A percentile compares a stretch with the other conserved stretches of the same genome.
phyloP scores from a whole-genome alignment of 257 asterid genomes.

The Sherardia arvensis region DNA sequence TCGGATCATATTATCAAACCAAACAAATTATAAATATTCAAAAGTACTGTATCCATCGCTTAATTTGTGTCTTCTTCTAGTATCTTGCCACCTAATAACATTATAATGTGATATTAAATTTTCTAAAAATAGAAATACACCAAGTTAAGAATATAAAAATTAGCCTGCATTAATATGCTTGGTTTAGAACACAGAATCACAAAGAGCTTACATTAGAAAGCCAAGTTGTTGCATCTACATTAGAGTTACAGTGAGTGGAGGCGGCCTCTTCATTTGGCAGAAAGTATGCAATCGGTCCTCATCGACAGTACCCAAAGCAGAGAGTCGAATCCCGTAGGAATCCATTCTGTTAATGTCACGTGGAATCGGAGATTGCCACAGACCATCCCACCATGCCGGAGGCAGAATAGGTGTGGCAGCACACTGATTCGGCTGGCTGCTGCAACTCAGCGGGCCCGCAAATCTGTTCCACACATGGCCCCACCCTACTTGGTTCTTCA shows the following conservation, averaged over 20 bases:
- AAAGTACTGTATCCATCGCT: too few relatives aligned
- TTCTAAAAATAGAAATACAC: background rate
- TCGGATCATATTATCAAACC: background rate
- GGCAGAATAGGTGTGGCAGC: conserved; percentile 86
- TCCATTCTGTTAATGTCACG: conserved; percentile 71
- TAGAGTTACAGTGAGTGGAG: conserved; percentile 23
- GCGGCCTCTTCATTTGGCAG: conserved; percentile 40
- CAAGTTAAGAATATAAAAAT: background rate
- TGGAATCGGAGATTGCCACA: conserved; percentile 93
- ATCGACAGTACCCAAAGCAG: conserved; percentile 64
- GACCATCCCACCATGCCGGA: conserved; percentile 97
- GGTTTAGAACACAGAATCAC: background rate
- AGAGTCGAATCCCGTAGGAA: conserved; percentile 59
- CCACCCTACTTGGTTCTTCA: conserved; percentile 82
- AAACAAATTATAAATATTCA: too few relatives aligned
- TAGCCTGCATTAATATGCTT: too few relatives aligned
- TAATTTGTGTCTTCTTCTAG: too few relatives aligned
- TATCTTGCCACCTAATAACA: too few relatives aligned
- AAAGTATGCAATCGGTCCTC: conserved; percentile 30
- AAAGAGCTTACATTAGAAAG: background rate
- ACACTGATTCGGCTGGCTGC: conserved; percentile 58
- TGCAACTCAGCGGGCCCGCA: conserved; percentile 76
- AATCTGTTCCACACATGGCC: conserved; percentile 97
- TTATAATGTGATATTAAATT: too few relatives aligned
- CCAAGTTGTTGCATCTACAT: conserved; percentile 17